Conservation (phyloP, 345 rosid genomes). For the Microcos paniculata region DNA sequence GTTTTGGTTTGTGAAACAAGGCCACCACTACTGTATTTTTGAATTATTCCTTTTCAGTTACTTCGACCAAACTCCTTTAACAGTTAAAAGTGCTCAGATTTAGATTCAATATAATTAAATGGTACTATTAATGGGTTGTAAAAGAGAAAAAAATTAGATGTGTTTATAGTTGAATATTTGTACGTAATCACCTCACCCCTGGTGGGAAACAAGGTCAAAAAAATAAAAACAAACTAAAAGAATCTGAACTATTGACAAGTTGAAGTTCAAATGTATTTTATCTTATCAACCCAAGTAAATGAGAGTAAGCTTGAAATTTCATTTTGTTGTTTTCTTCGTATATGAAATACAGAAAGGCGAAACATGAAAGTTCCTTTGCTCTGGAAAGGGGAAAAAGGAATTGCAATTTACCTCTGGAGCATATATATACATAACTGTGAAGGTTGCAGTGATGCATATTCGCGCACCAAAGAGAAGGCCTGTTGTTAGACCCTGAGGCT, state of each 20-base stretch:
- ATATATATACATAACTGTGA: conserved; percentile 68
- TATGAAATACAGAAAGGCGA: neutral
- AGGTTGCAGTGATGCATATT: conserved; percentile 77
- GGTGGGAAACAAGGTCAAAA: neutral
- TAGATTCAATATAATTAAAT: neutral
- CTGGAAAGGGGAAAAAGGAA: conserved; percentile 3
- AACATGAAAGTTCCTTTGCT: neutral
- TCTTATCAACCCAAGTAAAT: neutral
- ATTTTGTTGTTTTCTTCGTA: neutral
- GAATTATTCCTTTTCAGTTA: neutral
- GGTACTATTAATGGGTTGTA: neutral
- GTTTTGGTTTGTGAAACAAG: neutral
- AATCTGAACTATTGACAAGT: neutral
- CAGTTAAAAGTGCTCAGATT: neutral
- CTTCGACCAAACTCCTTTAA: neutral
- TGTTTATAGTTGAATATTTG: neutral
- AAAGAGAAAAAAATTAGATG: neutral
- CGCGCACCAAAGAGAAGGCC: conserved; percentile 77
- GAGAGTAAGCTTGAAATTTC: neutral
- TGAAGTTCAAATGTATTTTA: neutral
- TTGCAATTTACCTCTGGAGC: conserved; percentile 75
- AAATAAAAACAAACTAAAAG: neutral
- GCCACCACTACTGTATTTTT: neutral
- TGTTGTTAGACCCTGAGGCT: conserved; percentile 60
- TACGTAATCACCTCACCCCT: neutral